A percentile compares a stretch with the other conserved stretches of the same genome.
Evolutionary conservation across 2,329 filamentous ascomycete genomes (phyloP).

Genomic region (Cladobotryum protrusum): DNA sequence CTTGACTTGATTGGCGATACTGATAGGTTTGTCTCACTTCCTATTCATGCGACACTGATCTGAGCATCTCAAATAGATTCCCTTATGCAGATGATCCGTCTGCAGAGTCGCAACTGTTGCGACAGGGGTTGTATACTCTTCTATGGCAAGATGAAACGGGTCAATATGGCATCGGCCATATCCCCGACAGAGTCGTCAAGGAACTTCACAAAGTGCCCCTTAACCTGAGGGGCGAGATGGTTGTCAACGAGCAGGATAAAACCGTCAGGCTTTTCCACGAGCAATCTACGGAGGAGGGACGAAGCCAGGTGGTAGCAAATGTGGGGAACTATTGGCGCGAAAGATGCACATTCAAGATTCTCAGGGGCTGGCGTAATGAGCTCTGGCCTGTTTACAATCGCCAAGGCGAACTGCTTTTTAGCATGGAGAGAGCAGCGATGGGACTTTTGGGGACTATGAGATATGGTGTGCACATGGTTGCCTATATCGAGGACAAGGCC

Average conservation of each 20-base stretch:
- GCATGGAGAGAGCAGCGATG: slow-evolving; percentile 69
- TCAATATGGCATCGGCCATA: slow-evolving; percentile 56
- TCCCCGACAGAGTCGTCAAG: slow-evolving; percentile 45
- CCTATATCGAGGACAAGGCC: slow-evolving; percentile 48
- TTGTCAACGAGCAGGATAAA: slow-evolving; percentile 51
- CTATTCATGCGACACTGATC: background rate
- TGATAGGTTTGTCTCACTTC: slow-evolving; percentile 42
- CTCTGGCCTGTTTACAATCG: slow-evolving; percentile 70
- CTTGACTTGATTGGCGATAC: slow-evolving; percentile 49
- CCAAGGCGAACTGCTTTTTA: slow-evolving; percentile 58
- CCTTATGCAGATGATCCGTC: slow-evolving; percentile 64
- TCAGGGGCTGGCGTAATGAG: slow-evolving; percentile 76
- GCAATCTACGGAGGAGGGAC: slow-evolving; percentile 52
- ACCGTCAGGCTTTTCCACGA: slow-evolving; percentile 56
- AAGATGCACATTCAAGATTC: slow-evolving; percentile 64
- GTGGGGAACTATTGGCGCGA: slow-evolving; percentile 63
- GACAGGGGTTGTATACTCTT: slow-evolving; percentile 61
- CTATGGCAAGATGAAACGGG: slow-evolving; percentile 58
- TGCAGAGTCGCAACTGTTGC: slow-evolving; percentile 46
- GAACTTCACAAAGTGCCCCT: slow-evolving; percentile 43
- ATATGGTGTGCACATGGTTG: slow-evolving; percentile 78
- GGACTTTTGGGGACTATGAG: slow-evolving; percentile 69
- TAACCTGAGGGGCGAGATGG: slow-evolving; percentile 51
- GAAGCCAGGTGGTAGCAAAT: slow-evolving; percentile 49
- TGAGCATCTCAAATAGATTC: slow-evolving; percentile 50